phyloP scores from a whole-genome alignment of 2,329 filamentous ascomycete genomes.

The Pseudogymnoascus sp. region DNA sequence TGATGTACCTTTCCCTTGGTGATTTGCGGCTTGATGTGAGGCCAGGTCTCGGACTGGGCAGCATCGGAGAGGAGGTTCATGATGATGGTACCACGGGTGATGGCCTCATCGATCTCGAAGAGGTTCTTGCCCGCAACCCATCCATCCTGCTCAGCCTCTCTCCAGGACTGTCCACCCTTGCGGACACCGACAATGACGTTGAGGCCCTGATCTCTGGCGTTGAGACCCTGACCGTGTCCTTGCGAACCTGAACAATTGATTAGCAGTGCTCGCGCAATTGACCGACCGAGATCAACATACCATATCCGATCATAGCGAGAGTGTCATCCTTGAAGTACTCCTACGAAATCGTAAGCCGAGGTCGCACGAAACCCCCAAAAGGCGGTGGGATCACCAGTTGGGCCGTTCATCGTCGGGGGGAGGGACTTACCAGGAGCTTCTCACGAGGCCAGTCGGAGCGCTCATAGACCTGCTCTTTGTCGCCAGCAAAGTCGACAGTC shows the following conservation, averaged over 20 bases:
- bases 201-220: constrained; percentile 98
- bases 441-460: constrained; percentile 97
- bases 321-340: constrained; percentile 99
- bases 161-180: constrained; percentile 97
- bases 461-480: constrained; percentile 94
- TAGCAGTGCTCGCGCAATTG: background rate
- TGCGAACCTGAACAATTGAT: constrained; percentile 49
- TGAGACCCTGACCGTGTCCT: constrained; percentile 97
- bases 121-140: constrained; percentile 98
- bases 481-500: constrained; percentile 97
- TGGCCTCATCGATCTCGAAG: constrained; percentile 96
- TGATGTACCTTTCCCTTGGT: constrained; percentile 87
- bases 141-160: constrained; percentile 92
- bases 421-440: constrained; percentile 78
- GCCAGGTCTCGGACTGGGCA: constrained; percentile 98
- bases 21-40: constrained; percentile 92
- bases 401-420: constrained; percentile 7
- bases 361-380: constrained; percentile 8
- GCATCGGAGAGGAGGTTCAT: constrained; percentile 99
- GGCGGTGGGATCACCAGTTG: constrained; percentile 1
- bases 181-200: constrained; percentile 99
- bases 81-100: constrained; percentile 84
- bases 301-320: constrained; percentile 97
- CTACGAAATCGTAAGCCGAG: constrained; percentile 36
- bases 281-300: constrained; percentile 23